phyloP scores from a whole-genome alignment of 2,329 filamentous ascomycete species.

The Pestalotiopsis sp. region DNA sequence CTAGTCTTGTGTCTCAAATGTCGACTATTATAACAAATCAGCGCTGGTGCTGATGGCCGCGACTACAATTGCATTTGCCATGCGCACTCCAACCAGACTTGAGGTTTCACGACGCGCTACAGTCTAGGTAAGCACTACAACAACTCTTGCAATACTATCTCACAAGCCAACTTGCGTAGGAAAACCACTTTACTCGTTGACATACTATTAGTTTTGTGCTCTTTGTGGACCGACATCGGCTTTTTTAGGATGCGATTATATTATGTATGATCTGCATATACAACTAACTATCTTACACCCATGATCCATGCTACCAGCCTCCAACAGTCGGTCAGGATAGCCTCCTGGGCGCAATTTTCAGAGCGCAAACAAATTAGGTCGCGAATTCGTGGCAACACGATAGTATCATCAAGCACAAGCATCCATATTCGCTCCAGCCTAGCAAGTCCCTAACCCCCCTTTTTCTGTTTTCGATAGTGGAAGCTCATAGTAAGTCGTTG shows the following conservation, averaged over 20 bases:
- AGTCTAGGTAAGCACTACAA: not conserved
- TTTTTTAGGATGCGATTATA: not conserved
- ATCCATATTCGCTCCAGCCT: no score
- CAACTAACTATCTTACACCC: not conserved
- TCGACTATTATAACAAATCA: not conserved
- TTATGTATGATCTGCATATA: not conserved
- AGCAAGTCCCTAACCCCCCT: no score
- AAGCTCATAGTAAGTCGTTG: no score
- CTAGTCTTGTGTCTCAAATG: not conserved
- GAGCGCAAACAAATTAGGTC: not conserved
- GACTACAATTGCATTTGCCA: not conserved
- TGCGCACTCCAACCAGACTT: not conserved
- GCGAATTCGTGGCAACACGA: not conserved
- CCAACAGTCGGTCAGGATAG: not conserved
- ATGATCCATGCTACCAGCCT: not conserved
- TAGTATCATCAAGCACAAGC: no score
- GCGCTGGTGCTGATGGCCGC: not conserved
- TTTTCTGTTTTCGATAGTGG: no score
- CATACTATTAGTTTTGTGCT: not conserved
- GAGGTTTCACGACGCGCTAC: not conserved
- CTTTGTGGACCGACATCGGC: not conserved
- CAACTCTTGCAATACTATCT: not conserved
- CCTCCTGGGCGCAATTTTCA: not conserved
- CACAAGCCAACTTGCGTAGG: not conserved
- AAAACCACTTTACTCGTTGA: not conserved